A percentile compares a stretch with the other conserved stretches of the same genome.
These are phyloP conservation scores for Populus nigra DNA, from an alignment of 345 rosid species.

Conservation along the genomic window DNA sequence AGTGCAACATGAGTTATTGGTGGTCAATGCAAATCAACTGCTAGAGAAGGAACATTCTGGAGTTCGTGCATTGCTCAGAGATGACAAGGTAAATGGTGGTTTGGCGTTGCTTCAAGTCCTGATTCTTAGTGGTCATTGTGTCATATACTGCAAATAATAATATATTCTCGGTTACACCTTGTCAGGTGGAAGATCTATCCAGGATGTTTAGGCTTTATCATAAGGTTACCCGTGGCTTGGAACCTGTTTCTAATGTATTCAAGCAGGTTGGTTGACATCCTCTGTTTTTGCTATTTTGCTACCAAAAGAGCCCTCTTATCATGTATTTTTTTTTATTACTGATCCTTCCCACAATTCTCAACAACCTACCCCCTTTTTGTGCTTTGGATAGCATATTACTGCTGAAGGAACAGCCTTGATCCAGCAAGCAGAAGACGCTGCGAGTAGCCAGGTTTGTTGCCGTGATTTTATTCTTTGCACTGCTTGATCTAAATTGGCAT, in stretches of 20 bases:
- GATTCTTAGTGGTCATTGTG: background rate
- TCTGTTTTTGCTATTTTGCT: slow-evolving; percentile 19
- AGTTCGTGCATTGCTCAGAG: slow-evolving; percentile 78
- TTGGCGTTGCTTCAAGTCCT: background rate
- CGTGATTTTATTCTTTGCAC: background rate
- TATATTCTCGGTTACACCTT: slow-evolving; percentile 2
- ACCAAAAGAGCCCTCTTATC: background rate
- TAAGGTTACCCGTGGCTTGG: slow-evolving; percentile 70
- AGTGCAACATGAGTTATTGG: slow-evolving; percentile 87
- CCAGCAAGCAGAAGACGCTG: slow-evolving; percentile 93
- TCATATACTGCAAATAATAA: background rate
- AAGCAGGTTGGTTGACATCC: slow-evolving; percentile 61
- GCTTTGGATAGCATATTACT: slow-evolving; percentile 67
- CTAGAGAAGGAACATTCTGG: slow-evolving; percentile 94
- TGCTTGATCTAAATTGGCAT: background rate
- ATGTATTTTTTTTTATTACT: slow-evolving; percentile 3
- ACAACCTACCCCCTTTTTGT: background rate
- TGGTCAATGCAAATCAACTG: slow-evolving; percentile 56
- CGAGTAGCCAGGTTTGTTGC: slow-evolving; percentile 58
- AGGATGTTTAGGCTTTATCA: slow-evolving; percentile 92
- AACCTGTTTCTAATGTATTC: slow-evolving; percentile 74
- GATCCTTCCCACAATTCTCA: slow-evolving; percentile 3
- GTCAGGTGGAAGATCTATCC: slow-evolving; percentile 86
- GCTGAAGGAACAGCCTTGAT: slow-evolving; percentile 81
- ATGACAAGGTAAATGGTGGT: slow-evolving; percentile 62